phyloP scores from a whole-genome alignment of 2,329 filamentous ascomycete species.

The Trichophyton verrucosum region DNA sequence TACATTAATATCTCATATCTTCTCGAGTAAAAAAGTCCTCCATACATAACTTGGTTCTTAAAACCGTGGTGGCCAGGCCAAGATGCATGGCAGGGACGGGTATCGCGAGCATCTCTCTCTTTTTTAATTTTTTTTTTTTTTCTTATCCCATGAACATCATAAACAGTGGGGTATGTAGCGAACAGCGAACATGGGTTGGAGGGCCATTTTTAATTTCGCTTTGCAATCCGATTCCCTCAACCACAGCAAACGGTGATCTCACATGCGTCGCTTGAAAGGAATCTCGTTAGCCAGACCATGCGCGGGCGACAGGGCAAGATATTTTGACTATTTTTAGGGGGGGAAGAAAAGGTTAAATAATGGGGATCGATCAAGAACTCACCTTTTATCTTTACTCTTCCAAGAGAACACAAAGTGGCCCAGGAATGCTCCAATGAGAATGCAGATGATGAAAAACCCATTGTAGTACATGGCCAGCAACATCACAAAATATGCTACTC shows the following conservation, averaged over 20 bases:
- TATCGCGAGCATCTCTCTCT: neutral
- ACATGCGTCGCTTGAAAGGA: slow-evolving; percentile 8
- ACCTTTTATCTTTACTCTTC: slow-evolving; percentile 35
- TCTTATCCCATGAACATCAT: neutral
- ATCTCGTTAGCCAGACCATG: slow-evolving; percentile 1
- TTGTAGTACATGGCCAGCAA: slow-evolving; percentile 53
- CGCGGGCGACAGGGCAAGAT: too few species aligned
- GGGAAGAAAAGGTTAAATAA: neutral
- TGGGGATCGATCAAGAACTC: slow-evolving; percentile 1
- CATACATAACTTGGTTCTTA: too few species aligned
- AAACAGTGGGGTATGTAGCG: neutral
- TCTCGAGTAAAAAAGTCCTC: neutral
- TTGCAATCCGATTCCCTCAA: neutral
- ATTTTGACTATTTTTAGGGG: too few species aligned
- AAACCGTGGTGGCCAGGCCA: neutral
- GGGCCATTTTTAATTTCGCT: neutral
- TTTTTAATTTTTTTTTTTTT: too few species aligned
- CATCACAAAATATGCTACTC: slow-evolving; percentile 70
- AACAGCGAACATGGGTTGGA: neutral
- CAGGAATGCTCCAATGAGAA: slow-evolving; percentile 62
- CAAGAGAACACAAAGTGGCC: slow-evolving; percentile 64
- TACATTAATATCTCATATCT: neutral
- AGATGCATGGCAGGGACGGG: neutral
- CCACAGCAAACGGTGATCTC: slow-evolving; percentile 11
- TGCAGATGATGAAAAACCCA: slow-evolving; percentile 67